Evolutionary conservation across 2,329 filamentous ascomycete species (phyloP).

Genomic region (Aspergillus bombycis): DNA sequence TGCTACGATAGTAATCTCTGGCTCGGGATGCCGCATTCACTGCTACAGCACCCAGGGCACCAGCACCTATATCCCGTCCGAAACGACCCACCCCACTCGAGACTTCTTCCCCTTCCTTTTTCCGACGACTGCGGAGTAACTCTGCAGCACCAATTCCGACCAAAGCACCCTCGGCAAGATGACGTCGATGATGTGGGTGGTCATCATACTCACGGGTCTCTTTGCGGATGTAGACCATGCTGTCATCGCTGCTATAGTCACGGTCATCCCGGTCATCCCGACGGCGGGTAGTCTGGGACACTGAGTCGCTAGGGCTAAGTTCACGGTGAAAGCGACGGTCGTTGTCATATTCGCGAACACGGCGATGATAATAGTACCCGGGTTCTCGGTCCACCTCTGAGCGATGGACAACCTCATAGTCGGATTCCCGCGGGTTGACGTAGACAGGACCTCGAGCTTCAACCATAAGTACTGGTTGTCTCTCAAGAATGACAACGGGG

Average conservation of each 20-base stretch:
- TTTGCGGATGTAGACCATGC: constrained; percentile 62
- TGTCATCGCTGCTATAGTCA: constrained; percentile 63
- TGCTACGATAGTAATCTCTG: constrained; percentile 53
- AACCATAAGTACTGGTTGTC: constrained; percentile 59
- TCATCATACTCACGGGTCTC: constrained; percentile 49
- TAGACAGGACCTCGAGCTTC: constrained; percentile 57
- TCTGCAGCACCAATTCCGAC: constrained; percentile 65
- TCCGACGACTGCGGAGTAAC: constrained; percentile 60
- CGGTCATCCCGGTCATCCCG: constrained; percentile 43
- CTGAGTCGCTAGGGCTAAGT: constrained; percentile 56
- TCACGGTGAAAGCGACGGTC: constrained; percentile 50
- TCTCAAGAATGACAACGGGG: constrained; percentile 56
- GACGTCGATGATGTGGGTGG: constrained; percentile 55
- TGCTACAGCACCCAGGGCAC: constrained; percentile 63
- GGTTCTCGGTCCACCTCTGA: constrained; percentile 60
- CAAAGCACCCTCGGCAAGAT: constrained; percentile 65
- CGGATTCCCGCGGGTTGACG: constrained; percentile 54
- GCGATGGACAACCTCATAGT: constrained; percentile 63
- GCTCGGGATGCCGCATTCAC: constrained; percentile 60
- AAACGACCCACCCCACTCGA: constrained; percentile 54
- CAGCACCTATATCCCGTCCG: constrained; percentile 59
- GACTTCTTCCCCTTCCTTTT: constrained; percentile 58
- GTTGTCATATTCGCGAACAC: constrained; percentile 58
- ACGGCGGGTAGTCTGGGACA: constrained; percentile 52
- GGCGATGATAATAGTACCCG: constrained; percentile 65